A percentile compares a stretch with the other conserved stretches of the same genome.
phyloP scores from a whole-genome alignment of 768 basidiomycete genomes.

The Russula sp. region DNA sequence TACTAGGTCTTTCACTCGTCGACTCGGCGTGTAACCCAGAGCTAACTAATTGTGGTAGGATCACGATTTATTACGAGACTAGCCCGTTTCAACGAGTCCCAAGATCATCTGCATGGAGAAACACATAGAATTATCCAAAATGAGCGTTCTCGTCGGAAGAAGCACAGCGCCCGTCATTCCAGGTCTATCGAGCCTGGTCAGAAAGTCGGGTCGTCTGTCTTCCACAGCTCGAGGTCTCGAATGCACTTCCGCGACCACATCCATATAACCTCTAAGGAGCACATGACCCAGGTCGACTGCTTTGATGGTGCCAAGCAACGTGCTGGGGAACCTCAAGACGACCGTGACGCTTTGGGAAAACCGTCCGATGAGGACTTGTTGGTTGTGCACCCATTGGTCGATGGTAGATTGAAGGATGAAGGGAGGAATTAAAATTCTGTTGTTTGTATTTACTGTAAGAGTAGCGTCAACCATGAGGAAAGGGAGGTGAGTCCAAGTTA shows the following conservation, averaged over 20 bases:
- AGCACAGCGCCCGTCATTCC: slow-evolving; percentile 21
- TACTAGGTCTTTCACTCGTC: slow-evolving; percentile 49
- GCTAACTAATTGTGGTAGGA: slow-evolving; percentile 35
- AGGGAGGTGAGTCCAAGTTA: background rate
- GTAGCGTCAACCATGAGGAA: background rate
- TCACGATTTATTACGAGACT: slow-evolving; percentile 67
- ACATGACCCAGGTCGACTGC: slow-evolving; percentile 73
- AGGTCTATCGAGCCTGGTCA: slow-evolving; percentile 41
- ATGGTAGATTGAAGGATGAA: slow-evolving; percentile 32
- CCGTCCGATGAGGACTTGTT: slow-evolving; percentile 26
- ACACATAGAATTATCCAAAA: slow-evolving; percentile 42
- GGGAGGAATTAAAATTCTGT: slow-evolving; percentile 25
- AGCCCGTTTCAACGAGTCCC: slow-evolving; percentile 33
- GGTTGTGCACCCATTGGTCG: slow-evolving; percentile 29
- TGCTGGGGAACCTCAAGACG: slow-evolving; percentile 10
- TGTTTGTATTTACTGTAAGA: slow-evolving; percentile 2
- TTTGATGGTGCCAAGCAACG: slow-evolving; percentile 46
- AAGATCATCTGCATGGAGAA: slow-evolving; percentile 34
- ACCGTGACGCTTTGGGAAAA: slow-evolving; percentile 5
- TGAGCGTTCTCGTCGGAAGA: slow-evolving; percentile 31
- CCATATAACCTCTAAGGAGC: slow-evolving; percentile 53
- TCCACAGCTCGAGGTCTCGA: slow-evolving; percentile 41
- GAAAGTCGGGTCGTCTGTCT: slow-evolving; percentile 34
- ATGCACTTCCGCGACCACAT: slow-evolving; percentile 53
- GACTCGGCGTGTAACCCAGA: background rate